Conservation (phyloP, 1,139 yeast genomes). For the Debaryomycetaceae sp. region DNA sequence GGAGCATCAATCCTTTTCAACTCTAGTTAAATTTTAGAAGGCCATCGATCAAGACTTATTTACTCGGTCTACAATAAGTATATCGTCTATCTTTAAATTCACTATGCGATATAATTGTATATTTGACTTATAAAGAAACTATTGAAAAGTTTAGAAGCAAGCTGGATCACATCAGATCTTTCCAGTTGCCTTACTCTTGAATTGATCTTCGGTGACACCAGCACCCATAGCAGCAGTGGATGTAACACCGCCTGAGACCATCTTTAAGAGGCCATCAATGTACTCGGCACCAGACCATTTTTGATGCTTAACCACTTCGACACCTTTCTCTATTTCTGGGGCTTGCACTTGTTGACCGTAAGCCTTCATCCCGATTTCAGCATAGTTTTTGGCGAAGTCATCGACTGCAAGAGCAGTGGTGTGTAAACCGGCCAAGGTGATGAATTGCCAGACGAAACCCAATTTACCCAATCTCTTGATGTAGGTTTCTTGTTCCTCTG, state of each 20-base stretch:
- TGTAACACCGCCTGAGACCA: slow-evolving; percentile 92
- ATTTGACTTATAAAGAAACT: background rate
- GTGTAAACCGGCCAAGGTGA: slow-evolving; percentile 95
- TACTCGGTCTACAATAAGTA: no score
- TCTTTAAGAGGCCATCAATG: slow-evolving; percentile 83
- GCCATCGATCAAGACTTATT: no score
- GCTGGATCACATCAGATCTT: slow-evolving; percentile 13
- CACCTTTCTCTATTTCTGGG: slow-evolving; percentile 84
- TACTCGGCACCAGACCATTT: slow-evolving; percentile 99
- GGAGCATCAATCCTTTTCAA: no score
- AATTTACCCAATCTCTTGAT: slow-evolving; percentile 82
- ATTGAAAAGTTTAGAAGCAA: background rate
- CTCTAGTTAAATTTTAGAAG: no score
- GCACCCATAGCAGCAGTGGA: slow-evolving; percentile 98
- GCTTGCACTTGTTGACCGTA: slow-evolving; percentile 86
- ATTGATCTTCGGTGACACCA: slow-evolving; percentile 97
- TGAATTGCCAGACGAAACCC: slow-evolving; percentile 98
- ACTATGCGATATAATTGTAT: background rate
- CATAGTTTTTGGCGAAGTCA: slow-evolving; percentile 74
- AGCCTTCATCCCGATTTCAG: slow-evolving; percentile 90
- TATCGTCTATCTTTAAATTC: no score
- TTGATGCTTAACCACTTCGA: slow-evolving; percentile 96
- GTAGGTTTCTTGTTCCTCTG: slow-evolving; percentile 85
- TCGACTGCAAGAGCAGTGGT: slow-evolving; percentile 93
- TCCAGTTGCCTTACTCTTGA: slow-evolving; percentile 40